These are phyloP conservation scores for Thelephora ganbajun DNA, from an alignment of 768 basidiomycete species.

Conservation along the genomic window DNA sequence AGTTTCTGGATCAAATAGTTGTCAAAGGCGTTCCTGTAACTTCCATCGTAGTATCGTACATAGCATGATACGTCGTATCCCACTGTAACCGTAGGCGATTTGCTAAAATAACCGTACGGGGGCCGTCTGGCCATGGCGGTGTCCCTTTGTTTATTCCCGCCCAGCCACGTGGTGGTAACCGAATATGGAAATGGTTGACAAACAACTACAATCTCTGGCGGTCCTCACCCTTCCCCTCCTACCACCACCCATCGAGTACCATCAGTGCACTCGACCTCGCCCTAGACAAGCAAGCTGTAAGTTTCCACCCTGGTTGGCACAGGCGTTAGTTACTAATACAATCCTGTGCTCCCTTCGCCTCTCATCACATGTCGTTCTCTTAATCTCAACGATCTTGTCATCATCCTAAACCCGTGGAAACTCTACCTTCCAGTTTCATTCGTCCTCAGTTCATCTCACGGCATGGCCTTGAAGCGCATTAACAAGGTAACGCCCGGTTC, in stretches of 20 bases:
- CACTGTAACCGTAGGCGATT: too few relatives aligned
- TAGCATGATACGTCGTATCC: too few relatives aligned
- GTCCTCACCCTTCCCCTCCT: background rate
- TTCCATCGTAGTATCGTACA: too few relatives aligned
- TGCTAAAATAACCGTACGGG: too few relatives aligned
- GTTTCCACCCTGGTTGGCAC: constrained; percentile 6
- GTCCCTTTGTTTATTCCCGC: background rate
- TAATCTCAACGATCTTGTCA: background rate
- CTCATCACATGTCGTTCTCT: constrained; percentile 3
- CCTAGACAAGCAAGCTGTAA: constrained; percentile 7
- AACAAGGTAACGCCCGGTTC: constrained; percentile 63
- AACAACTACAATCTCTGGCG: background rate
- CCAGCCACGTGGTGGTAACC: background rate
- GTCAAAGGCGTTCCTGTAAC: too few relatives aligned
- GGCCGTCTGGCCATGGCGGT: background rate
- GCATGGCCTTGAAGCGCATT: constrained; percentile 98
- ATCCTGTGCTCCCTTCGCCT: background rate
- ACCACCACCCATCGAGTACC: background rate
- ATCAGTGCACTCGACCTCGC: background rate
- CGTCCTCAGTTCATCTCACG: background rate
- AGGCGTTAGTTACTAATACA: background rate
- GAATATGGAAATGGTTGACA: background rate
- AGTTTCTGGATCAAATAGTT: constrained; percentile 57
- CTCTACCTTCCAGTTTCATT: background rate
- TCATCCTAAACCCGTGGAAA: constrained; percentile 2